A percentile compares a stretch with the other conserved stretches of the same genome.
These are phyloP conservation scores for Aspergillus phoenicis DNA, from an alignment of 2,329 filamentous ascomycete genomes.

Conservation along the genomic window DNA sequence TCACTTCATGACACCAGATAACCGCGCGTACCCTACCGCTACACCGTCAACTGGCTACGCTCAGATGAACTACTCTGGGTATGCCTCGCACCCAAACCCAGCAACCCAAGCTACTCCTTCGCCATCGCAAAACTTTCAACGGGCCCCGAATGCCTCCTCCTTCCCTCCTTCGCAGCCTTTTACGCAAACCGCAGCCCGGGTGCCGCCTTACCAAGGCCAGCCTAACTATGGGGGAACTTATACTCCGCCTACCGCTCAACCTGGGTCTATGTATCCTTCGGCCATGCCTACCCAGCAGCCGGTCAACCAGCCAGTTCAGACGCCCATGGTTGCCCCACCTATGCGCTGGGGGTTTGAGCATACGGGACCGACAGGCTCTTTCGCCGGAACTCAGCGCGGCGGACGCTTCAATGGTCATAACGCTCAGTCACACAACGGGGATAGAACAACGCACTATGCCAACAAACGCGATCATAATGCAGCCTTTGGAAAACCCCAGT, in stretches of 20 bases:
- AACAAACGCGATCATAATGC: constrained; percentile 43
- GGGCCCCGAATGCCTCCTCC: constrained; percentile 22
- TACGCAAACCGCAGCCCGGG: constrained; percentile 25
- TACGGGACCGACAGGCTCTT: constrained; percentile 51
- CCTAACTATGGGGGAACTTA: constrained; percentile 32
- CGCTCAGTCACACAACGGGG: constrained; percentile 20
- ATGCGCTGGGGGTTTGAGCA: constrained; percentile 59
- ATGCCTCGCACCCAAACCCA: constrained; percentile 27
- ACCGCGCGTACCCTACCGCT: constrained; percentile 28
- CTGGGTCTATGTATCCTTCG: constrained; percentile 24
- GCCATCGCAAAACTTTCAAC: constrained; percentile 28
- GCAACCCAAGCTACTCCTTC: constrained; percentile 30
- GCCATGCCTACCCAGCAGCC: constrained; percentile 27
- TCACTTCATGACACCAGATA: constrained; percentile 26
- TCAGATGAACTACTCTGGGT: constrained; percentile 34
- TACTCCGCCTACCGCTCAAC: constrained; percentile 26
- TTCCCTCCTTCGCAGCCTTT: constrained; percentile 30
- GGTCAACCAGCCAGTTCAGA: constrained; percentile 25
- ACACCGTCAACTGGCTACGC: constrained; percentile 32
- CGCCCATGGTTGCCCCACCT: constrained; percentile 57
- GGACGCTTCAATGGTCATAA: constrained; percentile 29
- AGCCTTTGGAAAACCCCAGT: constrained; percentile 39
- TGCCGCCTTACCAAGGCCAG: constrained; percentile 31
- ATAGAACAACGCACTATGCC: constrained; percentile 24
- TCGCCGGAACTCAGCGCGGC: constrained; percentile 38